Percentiles rank a stretch among this genome's conserved stretches.
These are phyloP conservation scores for Farysia itapuensis DNA, from an alignment of 1,284 basidiomycete genomes.

Conservation along the genomic window DNA sequence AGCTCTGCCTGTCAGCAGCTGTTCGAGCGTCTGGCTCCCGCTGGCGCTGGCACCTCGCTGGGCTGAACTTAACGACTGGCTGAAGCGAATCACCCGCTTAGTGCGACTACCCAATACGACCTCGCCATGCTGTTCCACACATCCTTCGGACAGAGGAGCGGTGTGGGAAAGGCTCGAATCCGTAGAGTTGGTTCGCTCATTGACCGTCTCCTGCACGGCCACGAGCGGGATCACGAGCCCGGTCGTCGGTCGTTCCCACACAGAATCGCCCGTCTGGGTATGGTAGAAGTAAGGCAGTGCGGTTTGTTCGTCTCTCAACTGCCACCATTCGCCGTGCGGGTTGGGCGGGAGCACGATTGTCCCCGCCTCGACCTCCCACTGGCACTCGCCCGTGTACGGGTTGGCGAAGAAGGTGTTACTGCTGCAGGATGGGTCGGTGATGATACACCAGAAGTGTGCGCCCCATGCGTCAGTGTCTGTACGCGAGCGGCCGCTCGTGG, in stretches of 20 bases:
- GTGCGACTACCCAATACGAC: no score
- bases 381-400: constrained; percentile 84
- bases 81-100: no score
- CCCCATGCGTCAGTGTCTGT: constrained; percentile 14
- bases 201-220: constrained; percentile 69
- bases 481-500: not conserved
- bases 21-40: no score
- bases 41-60: no score
- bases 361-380: constrained; percentile 87
- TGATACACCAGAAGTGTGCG: constrained; percentile 39
- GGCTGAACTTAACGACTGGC: no score
- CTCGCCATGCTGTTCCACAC: no score
- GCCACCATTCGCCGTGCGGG: constrained; percentile 91
- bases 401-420: constrained; percentile 75
- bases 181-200: no score
- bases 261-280: constrained; percentile 80
- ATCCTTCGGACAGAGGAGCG: no score
- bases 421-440: constrained; percentile 14
- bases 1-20: constrained; percentile 4
- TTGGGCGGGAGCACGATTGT: constrained; percentile 83
- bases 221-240: constrained; percentile 87
- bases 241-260: constrained; percentile 76
- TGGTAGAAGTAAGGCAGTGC: constrained; percentile 89
- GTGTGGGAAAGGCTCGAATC: no score
- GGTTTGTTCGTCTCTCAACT: constrained; percentile 76